phyloP scores from a whole-genome alignment of 208 protist species.

The Naegleria fowleri region DNA sequence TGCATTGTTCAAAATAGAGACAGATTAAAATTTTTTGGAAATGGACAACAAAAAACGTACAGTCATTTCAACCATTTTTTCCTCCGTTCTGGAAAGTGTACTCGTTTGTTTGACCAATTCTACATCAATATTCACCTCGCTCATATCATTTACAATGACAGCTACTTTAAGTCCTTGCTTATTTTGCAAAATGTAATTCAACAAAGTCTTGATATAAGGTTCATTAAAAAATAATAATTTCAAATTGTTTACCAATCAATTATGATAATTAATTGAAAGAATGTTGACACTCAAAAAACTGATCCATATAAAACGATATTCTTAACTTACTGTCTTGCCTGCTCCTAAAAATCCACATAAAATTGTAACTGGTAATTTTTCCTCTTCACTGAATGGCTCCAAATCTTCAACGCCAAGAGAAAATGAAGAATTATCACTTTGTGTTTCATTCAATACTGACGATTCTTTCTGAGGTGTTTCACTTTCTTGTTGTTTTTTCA shows the following conservation, averaged over 20 bases:
- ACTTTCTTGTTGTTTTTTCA: background rate
- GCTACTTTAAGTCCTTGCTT: slow-evolving; percentile 47
- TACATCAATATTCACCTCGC: slow-evolving; percentile 60
- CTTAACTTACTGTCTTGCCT: slow-evolving; percentile 4
- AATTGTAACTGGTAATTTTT: slow-evolving; percentile 7
- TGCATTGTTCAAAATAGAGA: too few species aligned
- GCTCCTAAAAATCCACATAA: slow-evolving; percentile 12
- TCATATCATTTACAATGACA: slow-evolving; percentile 74
- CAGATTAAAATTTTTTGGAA: too few species aligned
- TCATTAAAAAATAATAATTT: too few species aligned
- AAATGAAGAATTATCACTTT: background rate
- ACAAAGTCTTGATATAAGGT: too few species aligned
- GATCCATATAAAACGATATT: too few species aligned
- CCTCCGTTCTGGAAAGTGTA: slow-evolving; percentile 37
- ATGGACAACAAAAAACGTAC: background rate
- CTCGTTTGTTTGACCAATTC: slow-evolving; percentile 43
- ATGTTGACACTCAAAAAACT: too few species aligned
- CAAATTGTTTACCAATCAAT: too few species aligned
- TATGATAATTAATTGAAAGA: too few species aligned
- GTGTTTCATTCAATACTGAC: background rate
- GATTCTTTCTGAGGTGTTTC: background rate
- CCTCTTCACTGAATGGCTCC: background rate
- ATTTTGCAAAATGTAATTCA: slow-evolving; percentile 58
- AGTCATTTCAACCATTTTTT: slow-evolving; percentile 50
- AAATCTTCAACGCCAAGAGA: background rate